Evolutionary conservation across 192 early-diverging fungal genomes (phyloP).

Genomic region (Phlyctochytrium planicorne): DNA sequence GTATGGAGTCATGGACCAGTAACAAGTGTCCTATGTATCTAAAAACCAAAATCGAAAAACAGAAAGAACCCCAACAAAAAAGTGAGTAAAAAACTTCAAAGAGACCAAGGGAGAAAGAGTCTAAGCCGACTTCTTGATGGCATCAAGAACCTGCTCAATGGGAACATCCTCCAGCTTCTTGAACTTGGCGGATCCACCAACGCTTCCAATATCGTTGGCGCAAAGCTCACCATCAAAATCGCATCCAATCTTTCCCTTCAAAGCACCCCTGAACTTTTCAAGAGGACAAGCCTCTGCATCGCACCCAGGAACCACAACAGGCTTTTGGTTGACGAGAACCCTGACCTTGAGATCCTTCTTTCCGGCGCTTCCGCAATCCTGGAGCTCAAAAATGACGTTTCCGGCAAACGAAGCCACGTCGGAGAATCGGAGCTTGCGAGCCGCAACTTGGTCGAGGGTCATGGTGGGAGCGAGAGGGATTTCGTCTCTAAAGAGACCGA

Average conservation of each 20-base stretch:
- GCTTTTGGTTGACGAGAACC: conserved; percentile 18
- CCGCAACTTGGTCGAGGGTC: conserved; percentile 20
- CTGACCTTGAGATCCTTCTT: conserved; percentile 9
- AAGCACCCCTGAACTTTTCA: conserved; percentile 4
- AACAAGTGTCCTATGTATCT: too few species aligned
- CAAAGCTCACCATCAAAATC: conserved; percentile 34
- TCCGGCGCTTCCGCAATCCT: conserved; percentile 9
- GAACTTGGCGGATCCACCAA: conserved; percentile 16
- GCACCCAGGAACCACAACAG: conserved; percentile 30
- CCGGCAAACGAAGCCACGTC: conserved; percentile 28
- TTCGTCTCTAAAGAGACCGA: conserved; percentile 26
- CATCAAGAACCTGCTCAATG: not conserved
- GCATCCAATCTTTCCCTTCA: conserved; percentile 30
- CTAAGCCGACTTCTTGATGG: not conserved
- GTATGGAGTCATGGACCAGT: too few species aligned
- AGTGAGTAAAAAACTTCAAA: too few species aligned
- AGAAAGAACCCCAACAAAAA: too few species aligned
- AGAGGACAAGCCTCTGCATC: conserved; percentile 11
- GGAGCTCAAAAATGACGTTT: conserved; percentile 34
- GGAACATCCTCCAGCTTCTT: not conserved
- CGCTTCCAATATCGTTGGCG: conserved; percentile 10
- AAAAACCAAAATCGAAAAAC: too few species aligned
- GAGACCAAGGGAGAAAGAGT: too few species aligned
- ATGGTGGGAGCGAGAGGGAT: conserved; percentile 11
- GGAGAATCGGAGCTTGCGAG: conserved; percentile 15